Evolutionary conservation across 495 filamentous ascomycete genomes (phyloP).

Genomic region (Trichoderma parareesei): DNA sequence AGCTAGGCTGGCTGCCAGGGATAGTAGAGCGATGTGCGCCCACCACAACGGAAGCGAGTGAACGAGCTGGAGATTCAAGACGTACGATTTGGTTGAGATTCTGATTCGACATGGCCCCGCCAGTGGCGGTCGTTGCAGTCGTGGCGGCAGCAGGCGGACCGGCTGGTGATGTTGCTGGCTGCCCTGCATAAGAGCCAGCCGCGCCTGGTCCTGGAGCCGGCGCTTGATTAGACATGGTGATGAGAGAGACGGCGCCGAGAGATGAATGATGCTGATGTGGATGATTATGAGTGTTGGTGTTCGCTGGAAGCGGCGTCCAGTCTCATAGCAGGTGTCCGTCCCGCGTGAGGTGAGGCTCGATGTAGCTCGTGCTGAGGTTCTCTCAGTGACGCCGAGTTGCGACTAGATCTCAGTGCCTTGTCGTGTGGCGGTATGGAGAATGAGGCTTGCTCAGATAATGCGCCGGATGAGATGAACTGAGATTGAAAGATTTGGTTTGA

Average conservation of each 20-base stretch:
- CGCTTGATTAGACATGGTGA: not conserved
- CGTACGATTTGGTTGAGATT: slow-evolving; percentile 95
- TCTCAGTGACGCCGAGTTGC: not conserved
- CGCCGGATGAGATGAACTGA: not conserved
- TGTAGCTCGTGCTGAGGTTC: not conserved
- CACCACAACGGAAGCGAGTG: not conserved
- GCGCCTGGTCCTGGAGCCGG: not conserved
- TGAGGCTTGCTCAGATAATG: not conserved
- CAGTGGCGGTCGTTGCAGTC: slow-evolving; percentile 17
- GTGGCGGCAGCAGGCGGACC: slow-evolving; percentile 17
- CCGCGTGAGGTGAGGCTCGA: not conserved
- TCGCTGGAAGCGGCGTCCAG: no score
- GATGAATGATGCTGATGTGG: not conserved
- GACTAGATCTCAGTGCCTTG: not conserved
- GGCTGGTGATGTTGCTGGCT: slow-evolving; percentile 1
- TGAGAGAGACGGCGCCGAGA: not conserved
- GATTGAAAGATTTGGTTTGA: not conserved
- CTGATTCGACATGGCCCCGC: slow-evolving; percentile 46
- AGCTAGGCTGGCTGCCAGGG: no score
- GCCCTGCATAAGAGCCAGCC: slow-evolving; percentile 2
- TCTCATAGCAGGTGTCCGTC: not conserved
- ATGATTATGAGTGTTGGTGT: no score
- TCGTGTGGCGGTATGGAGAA: not conserved
- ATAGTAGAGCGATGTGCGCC: not conserved
- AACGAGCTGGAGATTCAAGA: slow-evolving; percentile 15